Evolutionary conservation across 2,329 filamentous ascomycete genomes (phyloP), one percentile per base, ranked within the genome.

Genomic region (Cercospora canescens): DNA sequence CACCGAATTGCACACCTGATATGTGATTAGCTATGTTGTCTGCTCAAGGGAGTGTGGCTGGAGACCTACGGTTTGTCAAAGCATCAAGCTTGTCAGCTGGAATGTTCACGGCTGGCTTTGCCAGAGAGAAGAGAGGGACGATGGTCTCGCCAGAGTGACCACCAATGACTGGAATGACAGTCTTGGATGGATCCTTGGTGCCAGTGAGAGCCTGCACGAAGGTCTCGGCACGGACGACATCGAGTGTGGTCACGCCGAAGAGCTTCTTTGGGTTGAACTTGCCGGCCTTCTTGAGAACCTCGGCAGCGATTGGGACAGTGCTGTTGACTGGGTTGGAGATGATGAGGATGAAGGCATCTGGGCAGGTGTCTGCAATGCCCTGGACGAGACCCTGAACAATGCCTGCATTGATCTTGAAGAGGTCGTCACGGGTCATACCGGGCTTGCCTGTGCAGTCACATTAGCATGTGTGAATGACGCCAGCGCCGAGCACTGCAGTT

Each of bases 271-370:
- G 86, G 86, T 99, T 91, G 84, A 98, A 99, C 77, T 96, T 93
- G 74, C 89, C 89, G 80, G 93, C 93, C 75, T 87, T 86, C 89
- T 97, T 98, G 80, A 99, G 90, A 68, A 97, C 92, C 86, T 99
- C 95, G 74, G 94, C 95, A 71, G 95, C 92, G 78, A 99, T 97
- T 70, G 95, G 95, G 65, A 99, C 95, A 65, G 95, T 99, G 61
- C 93, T 97, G 90, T 99, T 99, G 82, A 99, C 95, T 66, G 95
- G 95, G 88, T 99, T 99, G 77, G 94, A 98, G 82, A 99, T 99
- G 85, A 99, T 89, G 72, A 98, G 89, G 79, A 97, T 89, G 84
- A 90, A 97, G 63, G 95, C 95, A 81, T 97, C 96, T 79, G 95
- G 95, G 79, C 89, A 90, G 77, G 91, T 88, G 79, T 97, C 89